These are phyloP conservation scores for Gossypium lobatum DNA, from an alignment of 441 rosid species.

Conservation along the genomic window DNA sequence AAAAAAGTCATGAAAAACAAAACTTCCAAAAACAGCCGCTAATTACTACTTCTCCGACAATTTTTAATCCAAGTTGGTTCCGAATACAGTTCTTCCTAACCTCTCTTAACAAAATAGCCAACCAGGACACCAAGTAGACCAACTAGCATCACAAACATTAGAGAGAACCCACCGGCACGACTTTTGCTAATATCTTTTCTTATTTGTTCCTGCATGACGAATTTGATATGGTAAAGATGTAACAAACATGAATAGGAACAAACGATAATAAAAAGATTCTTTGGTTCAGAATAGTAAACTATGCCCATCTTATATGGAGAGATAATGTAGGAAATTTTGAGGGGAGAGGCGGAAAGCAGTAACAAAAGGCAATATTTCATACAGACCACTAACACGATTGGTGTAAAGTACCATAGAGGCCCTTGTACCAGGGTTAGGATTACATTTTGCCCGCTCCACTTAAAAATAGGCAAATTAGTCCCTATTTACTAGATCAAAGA, in stretches of 20 bases:
- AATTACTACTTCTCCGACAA: background rate
- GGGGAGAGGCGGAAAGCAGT: background rate
- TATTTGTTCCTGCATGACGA: background rate
- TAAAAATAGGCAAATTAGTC: too few relatives aligned
- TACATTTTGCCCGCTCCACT: too few relatives aligned
- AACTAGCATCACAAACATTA: conserved; percentile 35
- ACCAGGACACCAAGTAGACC: conserved; percentile 42
- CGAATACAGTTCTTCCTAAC: conserved; percentile 9
- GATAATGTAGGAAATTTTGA: background rate
- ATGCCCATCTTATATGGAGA: background rate
- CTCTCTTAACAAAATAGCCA: conserved; percentile 44
- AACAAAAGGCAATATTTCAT: background rate
- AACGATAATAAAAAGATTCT: background rate
- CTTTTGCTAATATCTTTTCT: conserved; percentile 19
- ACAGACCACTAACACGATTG: background rate
- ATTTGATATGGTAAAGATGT: background rate
- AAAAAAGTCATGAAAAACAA: background rate
- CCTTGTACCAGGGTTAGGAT: too few relatives aligned
- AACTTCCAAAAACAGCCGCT: background rate
- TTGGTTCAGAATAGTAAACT: background rate
- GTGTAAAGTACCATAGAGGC: too few relatives aligned
- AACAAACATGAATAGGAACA: background rate
- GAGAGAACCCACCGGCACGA: conserved; percentile 31
- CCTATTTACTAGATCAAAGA: too few relatives aligned
- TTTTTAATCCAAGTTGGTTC: background rate